phyloP scores from a whole-genome alignment of 1,284 basidiomycete genomes.

The Omphalotus olearius region DNA sequence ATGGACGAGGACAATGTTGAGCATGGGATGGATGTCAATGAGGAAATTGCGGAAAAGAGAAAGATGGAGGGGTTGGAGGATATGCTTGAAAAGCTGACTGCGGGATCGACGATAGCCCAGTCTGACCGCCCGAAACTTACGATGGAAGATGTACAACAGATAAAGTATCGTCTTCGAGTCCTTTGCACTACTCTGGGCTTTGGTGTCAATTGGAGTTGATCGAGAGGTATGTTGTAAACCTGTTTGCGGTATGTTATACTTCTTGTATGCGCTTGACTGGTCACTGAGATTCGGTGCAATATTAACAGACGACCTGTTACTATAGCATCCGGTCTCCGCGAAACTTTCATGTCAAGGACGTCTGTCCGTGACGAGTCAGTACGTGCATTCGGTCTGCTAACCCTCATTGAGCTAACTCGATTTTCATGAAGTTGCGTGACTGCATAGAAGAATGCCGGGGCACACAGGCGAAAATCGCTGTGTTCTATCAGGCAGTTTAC shows the following conservation, averaged over 20 bases:
- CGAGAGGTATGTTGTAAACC: neutral
- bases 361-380: too few species aligned
- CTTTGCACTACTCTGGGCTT: slow-evolving; percentile 4
- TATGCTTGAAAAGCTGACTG: slow-evolving; percentile 43
- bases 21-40: slow-evolving; percentile 30
- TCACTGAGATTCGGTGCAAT: too few species aligned
- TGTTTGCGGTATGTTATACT: neutral
- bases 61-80: slow-evolving; percentile 54
- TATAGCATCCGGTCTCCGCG: too few species aligned
- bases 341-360: too few species aligned
- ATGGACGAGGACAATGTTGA: slow-evolving; percentile 25
- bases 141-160: slow-evolving; percentile 9
- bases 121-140: slow-evolving; percentile 2
- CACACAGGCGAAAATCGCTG: too few species aligned
- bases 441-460: too few species aligned
- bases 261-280: too few species aligned
- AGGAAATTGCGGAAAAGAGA: slow-evolving; percentile 41
- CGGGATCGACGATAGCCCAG: slow-evolving; percentile 16
- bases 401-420: too few species aligned
- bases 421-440: too few species aligned
- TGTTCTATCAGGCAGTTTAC: too few species aligned
- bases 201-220: slow-evolving; percentile 3
- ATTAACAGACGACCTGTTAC: too few species aligned
- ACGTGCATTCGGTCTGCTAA: too few species aligned
- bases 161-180: slow-evolving; percentile 2